These are phyloP conservation scores for Tulasnella sp. DNA, from an alignment of 768 basidiomycete genomes.

Conservation along the genomic window DNA sequence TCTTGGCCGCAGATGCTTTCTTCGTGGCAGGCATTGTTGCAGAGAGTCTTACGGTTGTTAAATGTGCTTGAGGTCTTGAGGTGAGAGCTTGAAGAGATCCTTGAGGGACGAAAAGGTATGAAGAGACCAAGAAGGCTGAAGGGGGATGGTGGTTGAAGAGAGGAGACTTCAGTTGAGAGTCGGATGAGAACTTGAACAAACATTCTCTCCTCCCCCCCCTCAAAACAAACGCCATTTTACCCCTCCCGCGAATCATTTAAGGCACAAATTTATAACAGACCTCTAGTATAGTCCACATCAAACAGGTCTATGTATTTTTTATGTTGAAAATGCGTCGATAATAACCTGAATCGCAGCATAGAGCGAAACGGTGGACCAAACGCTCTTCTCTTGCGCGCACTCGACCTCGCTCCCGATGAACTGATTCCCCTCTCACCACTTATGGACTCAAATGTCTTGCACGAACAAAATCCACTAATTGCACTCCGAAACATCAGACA, in stretches of 20 bases:
- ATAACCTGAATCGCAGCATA: background rate
- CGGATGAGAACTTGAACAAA: slow-evolving; percentile 11
- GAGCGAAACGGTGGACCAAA: background rate
- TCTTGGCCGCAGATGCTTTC: slow-evolving; percentile 11
- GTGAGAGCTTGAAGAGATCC: background rate
- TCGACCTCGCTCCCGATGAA: background rate
- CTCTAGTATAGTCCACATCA: background rate
- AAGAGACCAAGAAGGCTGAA: background rate
- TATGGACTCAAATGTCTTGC: background rate
- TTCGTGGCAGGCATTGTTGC: slow-evolving; percentile 8
- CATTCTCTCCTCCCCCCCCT: slow-evolving; percentile 2
- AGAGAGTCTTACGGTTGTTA: background rate
- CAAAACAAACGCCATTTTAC: background rate
- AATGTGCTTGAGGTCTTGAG: slow-evolving; percentile 1
- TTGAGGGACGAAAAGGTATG: background rate
- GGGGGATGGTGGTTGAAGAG: slow-evolving; percentile 12
- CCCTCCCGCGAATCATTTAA: background rate
- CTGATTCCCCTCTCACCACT: background rate
- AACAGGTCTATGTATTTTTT: background rate
- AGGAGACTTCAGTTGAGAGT: slow-evolving; percentile 3
- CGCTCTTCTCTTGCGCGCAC: background rate
- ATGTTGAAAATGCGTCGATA: background rate
- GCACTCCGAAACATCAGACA: background rate
- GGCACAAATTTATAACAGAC: background rate
- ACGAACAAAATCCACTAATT: background rate